Evolutionary conservation across 805 yeast species (phyloP).

Genomic region (Yamadazyma ubonensis): DNA sequence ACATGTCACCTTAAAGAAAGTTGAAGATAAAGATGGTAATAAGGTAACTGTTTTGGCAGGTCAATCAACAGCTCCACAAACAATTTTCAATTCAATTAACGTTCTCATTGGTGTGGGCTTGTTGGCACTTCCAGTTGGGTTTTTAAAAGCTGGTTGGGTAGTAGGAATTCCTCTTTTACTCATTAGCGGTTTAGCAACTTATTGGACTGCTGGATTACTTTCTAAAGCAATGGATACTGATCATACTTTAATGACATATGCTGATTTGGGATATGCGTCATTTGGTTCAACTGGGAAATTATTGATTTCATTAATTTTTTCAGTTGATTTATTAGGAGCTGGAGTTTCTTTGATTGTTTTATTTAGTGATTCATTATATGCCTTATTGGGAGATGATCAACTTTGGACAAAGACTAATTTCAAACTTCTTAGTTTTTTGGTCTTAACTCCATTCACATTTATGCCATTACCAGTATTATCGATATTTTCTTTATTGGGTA

Average conservation of each 20-base stretch:
- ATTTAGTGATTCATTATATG: constrained; percentile 82
- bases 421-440: constrained; percentile 65
- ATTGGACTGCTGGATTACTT: constrained; percentile 72
- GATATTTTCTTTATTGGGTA: constrained; percentile 29
- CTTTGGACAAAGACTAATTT: constrained; percentile 47
- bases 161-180: constrained; percentile 60
- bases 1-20: constrained; percentile 55
- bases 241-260: constrained; percentile 78
- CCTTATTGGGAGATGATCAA: constrained; percentile 46
- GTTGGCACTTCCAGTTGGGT: constrained; percentile 63
- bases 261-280: constrained; percentile 85
- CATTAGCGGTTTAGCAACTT: constrained; percentile 65
- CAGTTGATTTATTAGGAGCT: constrained; percentile 74
- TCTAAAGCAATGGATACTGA: constrained; percentile 79
- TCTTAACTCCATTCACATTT: constrained; percentile 79
- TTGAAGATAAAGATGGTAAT: constrained; percentile 71
- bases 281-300: constrained; percentile 77
- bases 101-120: constrained; percentile 68
- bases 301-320: constrained; percentile 68
- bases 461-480: constrained; percentile 74
- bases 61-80: constrained; percentile 77
- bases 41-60: constrained; percentile 73
- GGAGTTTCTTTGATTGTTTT: constrained; percentile 80
- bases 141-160: constrained; percentile 63
- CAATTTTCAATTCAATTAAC: constrained; percentile 72